Conservation (phyloP, 306 rosid genomes). For the Ormosia semicastrata region DNA sequence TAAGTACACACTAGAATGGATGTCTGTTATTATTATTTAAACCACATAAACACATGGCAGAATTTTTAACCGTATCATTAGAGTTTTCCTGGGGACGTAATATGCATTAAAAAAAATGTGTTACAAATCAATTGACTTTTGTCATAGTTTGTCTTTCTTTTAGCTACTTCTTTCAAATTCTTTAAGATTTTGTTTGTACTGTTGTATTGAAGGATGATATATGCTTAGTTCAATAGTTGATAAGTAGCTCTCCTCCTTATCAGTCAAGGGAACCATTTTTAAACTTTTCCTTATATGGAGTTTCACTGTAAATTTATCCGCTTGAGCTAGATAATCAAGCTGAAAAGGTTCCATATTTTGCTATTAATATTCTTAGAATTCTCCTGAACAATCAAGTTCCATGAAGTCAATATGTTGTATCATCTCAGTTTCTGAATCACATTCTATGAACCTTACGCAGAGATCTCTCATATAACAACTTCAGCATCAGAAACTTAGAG, state of each 20-base stretch:
- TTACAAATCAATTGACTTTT: neutral
- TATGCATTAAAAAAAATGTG: too few species aligned
- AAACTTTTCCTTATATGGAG: neutral
- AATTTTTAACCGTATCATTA: neutral
- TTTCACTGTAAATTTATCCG: neutral
- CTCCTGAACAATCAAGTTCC: neutral
- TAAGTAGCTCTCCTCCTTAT: neutral
- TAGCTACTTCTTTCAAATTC: neutral
- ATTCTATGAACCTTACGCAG: slow-evolving; percentile 27
- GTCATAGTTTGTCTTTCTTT: neutral
- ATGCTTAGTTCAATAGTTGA: neutral
- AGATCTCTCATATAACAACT: slow-evolving; percentile 57
- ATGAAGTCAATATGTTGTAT: neutral
- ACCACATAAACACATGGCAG: neutral
- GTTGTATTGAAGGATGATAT: neutral
- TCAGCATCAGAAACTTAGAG: neutral
- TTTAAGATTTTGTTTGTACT: neutral
- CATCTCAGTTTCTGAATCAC: neutral
- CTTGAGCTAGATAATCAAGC: neutral
- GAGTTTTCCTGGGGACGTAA: neutral
- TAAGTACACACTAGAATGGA: neutral
- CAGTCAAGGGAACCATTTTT: neutral
- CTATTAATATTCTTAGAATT: neutral
- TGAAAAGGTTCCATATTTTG: neutral
- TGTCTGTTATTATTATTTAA: neutral